phyloP scores from a whole-genome alignment of 306 rosid genomes.

The Prunus davidiana region DNA sequence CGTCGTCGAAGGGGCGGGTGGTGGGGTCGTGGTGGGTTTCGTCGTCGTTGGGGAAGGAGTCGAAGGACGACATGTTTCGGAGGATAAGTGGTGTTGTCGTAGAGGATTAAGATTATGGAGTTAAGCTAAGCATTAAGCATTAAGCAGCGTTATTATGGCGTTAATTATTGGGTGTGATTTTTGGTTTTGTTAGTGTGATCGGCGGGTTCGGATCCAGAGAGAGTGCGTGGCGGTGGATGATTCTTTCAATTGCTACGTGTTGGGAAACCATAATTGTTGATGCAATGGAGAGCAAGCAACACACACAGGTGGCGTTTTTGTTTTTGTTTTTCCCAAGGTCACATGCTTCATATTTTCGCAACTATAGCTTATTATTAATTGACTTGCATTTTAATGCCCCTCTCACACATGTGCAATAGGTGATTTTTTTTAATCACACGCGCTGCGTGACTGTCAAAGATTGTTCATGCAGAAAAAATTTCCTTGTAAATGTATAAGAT shows the following conservation, averaged over 20 bases:
- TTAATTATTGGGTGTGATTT: not conserved
- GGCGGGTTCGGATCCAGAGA: constrained; percentile 15
- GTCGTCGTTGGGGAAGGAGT: constrained; percentile 43
- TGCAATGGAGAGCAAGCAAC: not conserved
- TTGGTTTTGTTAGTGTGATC: not conserved
- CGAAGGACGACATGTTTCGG: constrained; percentile 54
- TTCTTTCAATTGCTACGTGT: not conserved
- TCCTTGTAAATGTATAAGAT: too few species aligned
- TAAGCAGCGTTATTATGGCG: too few species aligned
- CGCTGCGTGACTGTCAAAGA: too few species aligned
- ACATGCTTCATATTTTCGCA: too few species aligned
- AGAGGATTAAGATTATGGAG: not conserved
- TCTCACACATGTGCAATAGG: too few species aligned
- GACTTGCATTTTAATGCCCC: too few species aligned
- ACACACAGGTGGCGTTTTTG: too few species aligned
- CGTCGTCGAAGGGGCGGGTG: constrained; percentile 44
- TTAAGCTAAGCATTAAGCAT: too few species aligned
- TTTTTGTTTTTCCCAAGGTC: too few species aligned
- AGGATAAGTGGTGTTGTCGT: not conserved
- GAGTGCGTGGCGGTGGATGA: not conserved
- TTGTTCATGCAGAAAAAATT: too few species aligned
- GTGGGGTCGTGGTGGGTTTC: constrained; percentile 38
- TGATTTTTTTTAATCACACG: too few species aligned
- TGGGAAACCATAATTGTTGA: not conserved
- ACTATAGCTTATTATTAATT: too few species aligned